These are phyloP conservation scores for Passiflora organensis DNA, from an alignment of 345 rosid species.

Conservation along the genomic window DNA sequence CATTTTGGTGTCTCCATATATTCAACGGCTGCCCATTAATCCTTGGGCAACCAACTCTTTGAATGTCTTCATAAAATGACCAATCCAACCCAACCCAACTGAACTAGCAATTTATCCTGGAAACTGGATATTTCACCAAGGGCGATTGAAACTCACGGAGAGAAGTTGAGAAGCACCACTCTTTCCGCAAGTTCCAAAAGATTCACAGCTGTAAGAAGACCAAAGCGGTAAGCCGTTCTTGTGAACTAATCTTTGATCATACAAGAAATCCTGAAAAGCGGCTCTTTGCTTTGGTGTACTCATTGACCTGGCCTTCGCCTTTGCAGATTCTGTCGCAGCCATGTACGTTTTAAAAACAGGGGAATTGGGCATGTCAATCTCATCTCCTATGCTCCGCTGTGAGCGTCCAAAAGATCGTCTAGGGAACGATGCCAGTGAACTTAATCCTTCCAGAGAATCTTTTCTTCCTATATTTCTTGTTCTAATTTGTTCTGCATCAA, in stretches of 20 bases:
- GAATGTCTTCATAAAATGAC: no score
- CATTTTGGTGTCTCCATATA: no score
- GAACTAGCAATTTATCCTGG: no score
- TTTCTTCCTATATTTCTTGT: constrained; percentile 25
- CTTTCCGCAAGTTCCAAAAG: constrained; percentile 18
- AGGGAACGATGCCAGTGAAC: constrained; percentile 45
- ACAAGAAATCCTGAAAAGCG: constrained; percentile 34
- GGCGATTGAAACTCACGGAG: not conserved
- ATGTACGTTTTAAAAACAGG: constrained; percentile 57
- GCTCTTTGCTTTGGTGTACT: constrained; percentile 72
- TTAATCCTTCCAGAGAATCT: constrained; percentile 40
- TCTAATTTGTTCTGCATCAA: constrained; percentile 26
- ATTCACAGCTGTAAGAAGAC: constrained; percentile 50
- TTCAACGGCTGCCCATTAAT: no score
- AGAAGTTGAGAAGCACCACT: constrained; percentile 10
- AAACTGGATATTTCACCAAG: no score
- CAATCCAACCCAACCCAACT: no score
- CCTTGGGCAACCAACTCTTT: no score
- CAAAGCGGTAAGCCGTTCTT: constrained; percentile 31
- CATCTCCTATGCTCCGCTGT: constrained; percentile 35
- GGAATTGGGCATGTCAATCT: constrained; percentile 38
- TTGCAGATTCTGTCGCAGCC: constrained; percentile 70
- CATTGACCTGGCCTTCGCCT: constrained; percentile 66
- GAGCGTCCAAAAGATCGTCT: constrained; percentile 61
- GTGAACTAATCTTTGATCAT: constrained; percentile 28